phyloP scores from a whole-genome alignment of 2,329 filamentous ascomycete genomes.

The Hypoxylon sp. region DNA sequence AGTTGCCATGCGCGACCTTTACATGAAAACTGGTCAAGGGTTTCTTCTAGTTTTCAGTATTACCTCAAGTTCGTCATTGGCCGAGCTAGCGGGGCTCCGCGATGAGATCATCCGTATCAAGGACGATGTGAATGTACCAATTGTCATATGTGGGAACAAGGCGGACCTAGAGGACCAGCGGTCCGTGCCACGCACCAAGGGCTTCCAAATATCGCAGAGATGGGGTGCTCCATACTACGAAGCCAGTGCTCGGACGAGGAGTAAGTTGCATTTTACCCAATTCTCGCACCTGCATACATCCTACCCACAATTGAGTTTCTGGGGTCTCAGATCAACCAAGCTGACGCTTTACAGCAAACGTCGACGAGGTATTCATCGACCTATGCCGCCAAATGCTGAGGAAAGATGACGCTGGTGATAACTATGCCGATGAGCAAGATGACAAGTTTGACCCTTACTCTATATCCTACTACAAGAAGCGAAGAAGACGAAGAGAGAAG shows the following conservation, averaged over 20 bases:
- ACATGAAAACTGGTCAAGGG: constrained; percentile 94
- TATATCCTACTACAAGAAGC: constrained; percentile 55
- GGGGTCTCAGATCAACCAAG: constrained; percentile 7
- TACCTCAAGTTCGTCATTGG: constrained; percentile 85
- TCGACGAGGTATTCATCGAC: constrained; percentile 91
- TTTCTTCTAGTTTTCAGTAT: constrained; percentile 95
- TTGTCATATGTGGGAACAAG: constrained; percentile 95
- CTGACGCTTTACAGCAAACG: constrained; percentile 71
- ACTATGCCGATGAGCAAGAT: constrained; percentile 59
- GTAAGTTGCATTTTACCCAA: constrained; percentile 59
- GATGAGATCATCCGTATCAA: constrained; percentile 95
- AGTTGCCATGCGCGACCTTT: constrained; percentile 82
- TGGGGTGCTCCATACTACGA: constrained; percentile 96
- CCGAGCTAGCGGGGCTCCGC: constrained; percentile 83
- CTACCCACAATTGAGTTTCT: constrained; percentile 7
- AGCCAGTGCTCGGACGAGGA: constrained; percentile 84
- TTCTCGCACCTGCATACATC: constrained; percentile 19
- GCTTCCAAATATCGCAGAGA: constrained; percentile 86
- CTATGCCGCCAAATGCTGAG: constrained; percentile 87
- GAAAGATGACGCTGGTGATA: constrained; percentile 71
- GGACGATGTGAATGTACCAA: constrained; percentile 85
- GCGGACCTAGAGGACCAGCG: constrained; percentile 90
- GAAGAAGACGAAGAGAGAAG: constrained; percentile 52
- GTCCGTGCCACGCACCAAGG: constrained; percentile 81
- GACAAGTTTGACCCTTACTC: constrained; percentile 60